phyloP scores from a whole-genome alignment of 2,329 filamentous ascomycete genomes.

The Colletotrichum chrysophilum region DNA sequence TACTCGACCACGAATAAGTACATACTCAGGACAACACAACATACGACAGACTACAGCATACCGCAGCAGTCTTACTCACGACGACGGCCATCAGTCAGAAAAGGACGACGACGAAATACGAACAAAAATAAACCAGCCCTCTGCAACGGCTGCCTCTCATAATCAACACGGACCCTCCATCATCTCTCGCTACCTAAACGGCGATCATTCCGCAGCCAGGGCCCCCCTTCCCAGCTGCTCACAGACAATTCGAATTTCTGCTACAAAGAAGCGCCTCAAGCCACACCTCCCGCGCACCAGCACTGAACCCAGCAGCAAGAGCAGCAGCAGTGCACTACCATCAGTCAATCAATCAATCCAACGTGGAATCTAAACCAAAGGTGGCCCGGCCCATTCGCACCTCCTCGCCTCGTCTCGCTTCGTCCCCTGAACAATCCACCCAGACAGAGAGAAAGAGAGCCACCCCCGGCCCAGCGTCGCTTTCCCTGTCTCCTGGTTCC shows the following conservation, averaged over 20 bases:
- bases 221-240: neutral
- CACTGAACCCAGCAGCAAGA: neutral
- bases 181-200: slow-evolving; percentile 11
- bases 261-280: slow-evolving; percentile 22
- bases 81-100: neutral
- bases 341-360: neutral
- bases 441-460: neutral
- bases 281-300: neutral
- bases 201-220: slow-evolving; percentile 18
- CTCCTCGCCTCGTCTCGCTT: slow-evolving; percentile 11
- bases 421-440: neutral
- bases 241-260: slow-evolving; percentile 16
- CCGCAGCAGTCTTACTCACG: neutral
- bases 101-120: neutral
- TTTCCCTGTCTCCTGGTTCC: neutral
- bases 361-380: neutral
- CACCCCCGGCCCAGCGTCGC: neutral
- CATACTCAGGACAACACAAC: no score
- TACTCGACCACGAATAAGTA: neutral
- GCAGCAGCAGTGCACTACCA: neutral
- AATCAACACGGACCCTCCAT: slow-evolving; percentile 1
- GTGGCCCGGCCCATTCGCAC: neutral
- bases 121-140: neutral
- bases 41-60: neutral
- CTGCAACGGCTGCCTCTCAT: neutral